Percentiles rank a stretch among this genome's conserved stretches.
These are phyloP conservation scores for Fusarium cyanostomum DNA, from an alignment of 2,329 filamentous ascomycete species.

Conservation along the genomic window DNA sequence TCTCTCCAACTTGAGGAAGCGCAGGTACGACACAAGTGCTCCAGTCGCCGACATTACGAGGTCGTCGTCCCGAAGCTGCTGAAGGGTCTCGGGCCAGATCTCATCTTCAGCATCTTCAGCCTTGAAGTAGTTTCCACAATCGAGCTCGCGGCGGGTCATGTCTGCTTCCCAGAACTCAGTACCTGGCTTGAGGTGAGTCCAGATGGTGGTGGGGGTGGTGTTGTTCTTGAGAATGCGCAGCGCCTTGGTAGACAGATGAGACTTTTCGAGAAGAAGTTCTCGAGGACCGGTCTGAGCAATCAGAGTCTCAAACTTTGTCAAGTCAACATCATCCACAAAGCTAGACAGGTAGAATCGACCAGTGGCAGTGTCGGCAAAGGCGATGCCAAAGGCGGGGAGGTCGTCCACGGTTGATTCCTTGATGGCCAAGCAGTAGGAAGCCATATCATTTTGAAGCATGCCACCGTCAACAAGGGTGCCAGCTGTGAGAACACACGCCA, in stretches of 20 bases:
- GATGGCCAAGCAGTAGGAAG: slow-evolving; percentile 94
- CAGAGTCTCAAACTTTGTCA: slow-evolving; percentile 97
- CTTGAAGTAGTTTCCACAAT: slow-evolving; percentile 81
- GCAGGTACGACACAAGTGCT: slow-evolving; percentile 86
- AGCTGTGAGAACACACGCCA: slow-evolving; percentile 89
- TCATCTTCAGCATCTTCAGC: slow-evolving; percentile 65
- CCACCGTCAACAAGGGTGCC: slow-evolving; percentile 94
- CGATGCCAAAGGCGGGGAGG: slow-evolving; percentile 85
- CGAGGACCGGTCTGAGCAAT: slow-evolving; percentile 91
- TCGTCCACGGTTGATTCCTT: slow-evolving; percentile 82
- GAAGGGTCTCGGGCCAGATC: slow-evolving; percentile 79
- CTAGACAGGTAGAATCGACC: slow-evolving; percentile 94
- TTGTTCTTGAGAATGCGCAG: slow-evolving; percentile 96
- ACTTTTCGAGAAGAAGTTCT: slow-evolving; percentile 90
- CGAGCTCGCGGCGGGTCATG: slow-evolving; percentile 81
- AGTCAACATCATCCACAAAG: slow-evolving; percentile 89
- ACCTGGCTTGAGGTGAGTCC: slow-evolving; percentile 89
- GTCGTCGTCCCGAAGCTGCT: slow-evolving; percentile 79
- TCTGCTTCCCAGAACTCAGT: slow-evolving; percentile 94
- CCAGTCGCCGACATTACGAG: slow-evolving; percentile 90
- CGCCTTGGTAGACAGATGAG: slow-evolving; percentile 84
- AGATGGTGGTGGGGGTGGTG: slow-evolving; percentile 89
- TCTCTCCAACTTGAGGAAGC: slow-evolving; percentile 86
- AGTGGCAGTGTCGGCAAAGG: slow-evolving; percentile 94
- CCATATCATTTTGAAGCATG: slow-evolving; percentile 98